Base-by-base conservation (phyloP, 129 eudicot genomes). In the Flaveria bidentis region DNA sequence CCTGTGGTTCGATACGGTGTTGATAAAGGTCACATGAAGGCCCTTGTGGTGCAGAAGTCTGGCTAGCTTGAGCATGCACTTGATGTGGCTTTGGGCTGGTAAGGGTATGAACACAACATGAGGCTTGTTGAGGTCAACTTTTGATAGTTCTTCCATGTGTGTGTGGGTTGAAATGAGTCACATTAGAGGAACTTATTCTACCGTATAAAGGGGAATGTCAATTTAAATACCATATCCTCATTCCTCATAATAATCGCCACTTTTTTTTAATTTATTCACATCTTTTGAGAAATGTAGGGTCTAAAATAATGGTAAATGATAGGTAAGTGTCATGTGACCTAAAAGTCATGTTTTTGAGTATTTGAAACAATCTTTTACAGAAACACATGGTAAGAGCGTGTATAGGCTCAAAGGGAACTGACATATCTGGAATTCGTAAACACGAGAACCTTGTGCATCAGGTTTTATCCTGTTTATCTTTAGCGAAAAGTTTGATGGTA, bases 81-180 rank as follows among this genome's bases (percentile, higher is more conserved):
- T 86, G 17, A 87, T 82, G 75, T 87, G 87, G 67, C 92, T 85
- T 65, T 87, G 92, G 20, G 82, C 82, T 15, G 88, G 87, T 75
- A 72, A 82, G 23, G 92, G 89, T 47, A 87, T 55, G 76, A 84
- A 81, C 18, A 75, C 88, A 4, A 80, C 88, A 65, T 87, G 83
- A 20, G 78, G 73, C 36, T 45, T 74, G 12, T 26, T 75, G 1
- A 16, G 46, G 25, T 16, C 56, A 58, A 18, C 30, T 73, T 14
- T 61, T 11, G 22, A 15, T 7, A 22, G 1, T 20, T 12, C 39
- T 42, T 75, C 79, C 79, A 75, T 74, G 12, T 58, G 20, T 72
- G 65, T 73, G 16, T 14, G 57, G 49, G 53, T 67, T 28, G 46
- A 63, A 30, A 63, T 26, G 67, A 4, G 66, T 60, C 12, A 23